These are phyloP conservation scores for Exophiala calicioides DNA, from an alignment of 2,329 filamentous ascomycete species.

Conservation along the genomic window DNA sequence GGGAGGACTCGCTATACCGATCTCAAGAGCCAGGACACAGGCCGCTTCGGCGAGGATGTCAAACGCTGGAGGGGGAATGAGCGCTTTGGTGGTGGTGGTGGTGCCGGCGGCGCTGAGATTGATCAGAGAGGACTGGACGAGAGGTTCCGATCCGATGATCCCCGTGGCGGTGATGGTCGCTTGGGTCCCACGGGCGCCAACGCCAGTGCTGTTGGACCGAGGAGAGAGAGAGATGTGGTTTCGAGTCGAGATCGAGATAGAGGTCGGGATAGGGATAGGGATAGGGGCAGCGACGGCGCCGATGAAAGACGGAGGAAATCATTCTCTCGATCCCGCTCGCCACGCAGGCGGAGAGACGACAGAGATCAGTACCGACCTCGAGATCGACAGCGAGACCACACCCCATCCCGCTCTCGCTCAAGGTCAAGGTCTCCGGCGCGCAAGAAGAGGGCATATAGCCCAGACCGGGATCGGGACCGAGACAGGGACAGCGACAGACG, in stretches of 20 bases:
- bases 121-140: conserved; percentile 46
- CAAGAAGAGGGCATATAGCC: conserved; percentile 11
- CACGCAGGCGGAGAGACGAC: background rate
- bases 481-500: background rate
- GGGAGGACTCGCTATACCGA: conserved; percentile 89
- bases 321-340: conserved; percentile 27
- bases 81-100: no score
- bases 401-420: conserved; percentile 18
- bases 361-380: no score
- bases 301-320: conserved; percentile 46
- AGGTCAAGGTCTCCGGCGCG: conserved; percentile 20
- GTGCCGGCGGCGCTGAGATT: conserved; percentile 30
- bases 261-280: conserved; percentile 27
- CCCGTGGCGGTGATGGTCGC: conserved; percentile 34
- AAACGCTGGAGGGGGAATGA: conserved; percentile 38
- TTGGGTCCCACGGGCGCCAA: conserved; percentile 48
- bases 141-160: conserved; percentile 48
- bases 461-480: conserved; percentile 36
- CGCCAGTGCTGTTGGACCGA: conserved; percentile 44
- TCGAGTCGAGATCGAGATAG: conserved; percentile 11
- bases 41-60: conserved; percentile 69
- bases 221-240: conserved; percentile 34
- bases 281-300: conserved; percentile 21
- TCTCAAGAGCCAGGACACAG: conserved; percentile 86
- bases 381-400: background rate